Evolutionary conservation across 352 stramenopile species (phyloP).

Genomic region (Blastocystis sp.): DNA sequence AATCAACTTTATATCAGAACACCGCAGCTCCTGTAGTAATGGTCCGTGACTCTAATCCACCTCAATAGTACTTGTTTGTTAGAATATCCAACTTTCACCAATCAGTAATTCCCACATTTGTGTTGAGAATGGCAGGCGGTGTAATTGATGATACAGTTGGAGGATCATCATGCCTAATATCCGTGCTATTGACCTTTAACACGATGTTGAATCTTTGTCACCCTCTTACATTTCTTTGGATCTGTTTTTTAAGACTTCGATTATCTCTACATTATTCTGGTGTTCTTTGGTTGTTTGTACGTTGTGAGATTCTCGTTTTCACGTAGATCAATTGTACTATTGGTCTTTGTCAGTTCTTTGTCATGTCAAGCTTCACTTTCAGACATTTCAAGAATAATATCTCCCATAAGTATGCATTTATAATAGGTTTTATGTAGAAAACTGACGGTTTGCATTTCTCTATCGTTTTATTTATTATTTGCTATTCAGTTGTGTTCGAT

Average conservation of each 20-base stretch:
- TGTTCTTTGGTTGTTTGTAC: conserved; percentile 38
- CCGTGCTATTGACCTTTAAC: conserved; percentile 55
- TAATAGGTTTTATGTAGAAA: not conserved
- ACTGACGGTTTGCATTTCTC: not conserved
- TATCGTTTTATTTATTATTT: conserved; percentile 30
- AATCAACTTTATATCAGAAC: conserved; percentile 17
- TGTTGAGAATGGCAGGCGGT: no score
- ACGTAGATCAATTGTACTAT: conserved; percentile 23
- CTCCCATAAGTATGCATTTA: not conserved
- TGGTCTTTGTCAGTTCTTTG: conserved; percentile 27
- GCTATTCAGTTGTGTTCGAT: not conserved
- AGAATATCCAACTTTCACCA: no score
- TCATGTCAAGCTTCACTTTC: conserved; percentile 45
- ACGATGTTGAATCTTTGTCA: conserved; percentile 14
- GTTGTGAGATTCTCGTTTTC: not conserved
- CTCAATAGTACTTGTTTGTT: no score
- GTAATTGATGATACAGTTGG: not conserved
- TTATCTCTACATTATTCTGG: not conserved
- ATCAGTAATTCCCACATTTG: no score
- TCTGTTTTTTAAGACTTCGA: conserved; percentile 26
- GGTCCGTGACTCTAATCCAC: no score
- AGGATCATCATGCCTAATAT: conserved; percentile 8
- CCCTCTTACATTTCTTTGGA: conserved; percentile 20
- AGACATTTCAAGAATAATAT: conserved; percentile 53
- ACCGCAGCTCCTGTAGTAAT: conserved; percentile 17